Evolutionary conservation across 169 alveolate genomes (phyloP).

Genomic region (Plasmodium adleri): DNA sequence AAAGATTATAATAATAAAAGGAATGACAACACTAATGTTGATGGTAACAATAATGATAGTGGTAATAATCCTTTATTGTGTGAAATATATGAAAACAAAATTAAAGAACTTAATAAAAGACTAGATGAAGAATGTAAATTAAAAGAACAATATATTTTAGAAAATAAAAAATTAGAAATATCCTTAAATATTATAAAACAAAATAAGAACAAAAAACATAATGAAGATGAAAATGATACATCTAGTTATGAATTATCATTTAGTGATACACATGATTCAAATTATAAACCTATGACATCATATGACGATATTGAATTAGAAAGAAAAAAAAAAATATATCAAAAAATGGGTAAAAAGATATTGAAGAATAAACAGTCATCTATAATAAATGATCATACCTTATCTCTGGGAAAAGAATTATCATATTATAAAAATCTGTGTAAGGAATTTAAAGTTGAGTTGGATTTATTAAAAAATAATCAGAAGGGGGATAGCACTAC

Average conservation of each 20-base stretch:
- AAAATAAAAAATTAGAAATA: conserved; percentile 58
- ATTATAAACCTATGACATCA: conserved; percentile 33
- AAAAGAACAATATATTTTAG: conserved; percentile 45
- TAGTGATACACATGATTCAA: conserved; percentile 10
- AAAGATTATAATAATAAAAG: not conserved
- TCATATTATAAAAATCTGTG: conserved; percentile 69
- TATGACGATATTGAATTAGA: conserved; percentile 65
- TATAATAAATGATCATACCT: conserved; percentile 42
- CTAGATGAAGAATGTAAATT: conserved; percentile 41
- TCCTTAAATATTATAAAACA: conserved; percentile 32
- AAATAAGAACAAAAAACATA: conserved; percentile 21
- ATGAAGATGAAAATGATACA: conserved; percentile 10
- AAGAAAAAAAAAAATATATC: conserved; percentile 31
- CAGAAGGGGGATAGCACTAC: too few species aligned
- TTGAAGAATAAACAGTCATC: not conserved
- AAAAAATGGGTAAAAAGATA: not conserved
- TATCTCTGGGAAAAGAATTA: conserved; percentile 65
- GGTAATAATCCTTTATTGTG: not conserved
- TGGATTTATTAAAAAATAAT: conserved; percentile 15
- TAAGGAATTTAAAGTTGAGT: conserved; percentile 52
- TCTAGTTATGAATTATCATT: conserved; percentile 6
- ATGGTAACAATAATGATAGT: not conserved
- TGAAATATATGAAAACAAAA: conserved; percentile 22
- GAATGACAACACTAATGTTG: not conserved
- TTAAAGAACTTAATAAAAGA: conserved; percentile 32